Evolutionary conservation across 306 rosid species (phyloP).

Genomic region (Medicago lupulina): DNA sequence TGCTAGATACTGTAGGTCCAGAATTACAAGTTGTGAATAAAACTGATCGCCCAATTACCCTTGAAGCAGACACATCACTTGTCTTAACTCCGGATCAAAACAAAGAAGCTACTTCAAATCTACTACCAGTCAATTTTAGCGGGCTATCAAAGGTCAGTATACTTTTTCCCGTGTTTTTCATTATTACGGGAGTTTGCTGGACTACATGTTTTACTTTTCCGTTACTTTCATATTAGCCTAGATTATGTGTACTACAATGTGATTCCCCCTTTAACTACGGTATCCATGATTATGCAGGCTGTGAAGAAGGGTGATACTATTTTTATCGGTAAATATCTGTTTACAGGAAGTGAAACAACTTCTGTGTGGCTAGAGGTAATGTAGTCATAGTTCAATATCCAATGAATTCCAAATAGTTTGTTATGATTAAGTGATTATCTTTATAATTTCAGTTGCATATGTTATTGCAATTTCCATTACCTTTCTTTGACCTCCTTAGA

Average conservation of each 20-base stretch:
- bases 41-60: conserved; percentile 68
- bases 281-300: conserved; percentile 44
- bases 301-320: conserved; percentile 55
- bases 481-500: conserved; percentile 1
- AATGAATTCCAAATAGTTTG: conserved; percentile 1
- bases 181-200: neutral
- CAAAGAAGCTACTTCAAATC: conserved; percentile 72
- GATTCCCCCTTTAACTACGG: conserved; percentile 4
- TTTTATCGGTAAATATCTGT: conserved; percentile 51
- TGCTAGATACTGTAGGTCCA: conserved; percentile 91
- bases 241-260: conserved; percentile 18
- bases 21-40: conserved; percentile 82
- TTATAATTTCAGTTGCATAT: neutral
- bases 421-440: conserved; percentile 12
- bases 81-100: conserved; percentile 82
- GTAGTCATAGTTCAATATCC: conserved; percentile 18
- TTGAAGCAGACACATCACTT: conserved; percentile 67
- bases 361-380: conserved; percentile 55
- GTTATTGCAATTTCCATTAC: neutral
- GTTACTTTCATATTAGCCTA: neutral
- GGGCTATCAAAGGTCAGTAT: conserved; percentile 77
- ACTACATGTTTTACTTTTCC: neutral
- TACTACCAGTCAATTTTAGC: conserved; percentile 75
- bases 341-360: conserved; percentile 55
- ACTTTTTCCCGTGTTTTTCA: neutral